phyloP scores from a whole-genome alignment of 768 basidiomycete species.

The Russula vinacea region DNA sequence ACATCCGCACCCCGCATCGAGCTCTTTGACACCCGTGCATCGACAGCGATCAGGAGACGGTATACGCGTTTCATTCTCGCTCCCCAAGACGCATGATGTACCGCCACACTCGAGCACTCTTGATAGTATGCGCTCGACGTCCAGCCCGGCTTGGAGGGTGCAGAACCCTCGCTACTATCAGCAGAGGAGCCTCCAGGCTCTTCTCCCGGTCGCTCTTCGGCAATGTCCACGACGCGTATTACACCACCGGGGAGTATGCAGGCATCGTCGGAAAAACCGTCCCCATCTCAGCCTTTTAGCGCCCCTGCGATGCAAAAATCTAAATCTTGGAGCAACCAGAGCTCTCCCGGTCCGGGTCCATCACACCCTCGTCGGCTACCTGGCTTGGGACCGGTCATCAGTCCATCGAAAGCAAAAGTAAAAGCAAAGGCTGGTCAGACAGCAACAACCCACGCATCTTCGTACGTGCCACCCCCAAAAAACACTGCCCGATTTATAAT shows the following conservation, averaged over 20 bases:
- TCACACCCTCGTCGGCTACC: slow-evolving; percentile 25
- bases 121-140: neutral
- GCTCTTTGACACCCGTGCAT: neutral
- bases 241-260: slow-evolving; percentile 2
- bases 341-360: neutral
- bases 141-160: slow-evolving; percentile 4
- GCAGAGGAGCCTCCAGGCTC: neutral
- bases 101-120: slow-evolving; percentile 12
- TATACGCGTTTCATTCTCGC: slow-evolving; percentile 20
- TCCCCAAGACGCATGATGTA: slow-evolving; percentile 14
- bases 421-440: slow-evolving; percentile 34
- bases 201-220: neutral
- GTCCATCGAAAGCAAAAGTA: slow-evolving; percentile 40
- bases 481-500: neutral
- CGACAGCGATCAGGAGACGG: slow-evolving; percentile 20
- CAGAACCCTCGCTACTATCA: neutral
- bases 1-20: slow-evolving; percentile 26
- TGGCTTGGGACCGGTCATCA: slow-evolving; percentile 62
- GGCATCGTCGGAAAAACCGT: neutral
- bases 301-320: slow-evolving; percentile 2
- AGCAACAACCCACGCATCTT: slow-evolving; percentile 47
- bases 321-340: slow-evolving; percentile 15
- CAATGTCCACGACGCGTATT: neutral
- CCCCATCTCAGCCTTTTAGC: neutral
- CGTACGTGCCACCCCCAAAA: slow-evolving; percentile 32